These are phyloP conservation scores for Hypoxylon sp. DNA, from an alignment of 2,329 filamentous ascomycete species.

Conservation along the genomic window DNA sequence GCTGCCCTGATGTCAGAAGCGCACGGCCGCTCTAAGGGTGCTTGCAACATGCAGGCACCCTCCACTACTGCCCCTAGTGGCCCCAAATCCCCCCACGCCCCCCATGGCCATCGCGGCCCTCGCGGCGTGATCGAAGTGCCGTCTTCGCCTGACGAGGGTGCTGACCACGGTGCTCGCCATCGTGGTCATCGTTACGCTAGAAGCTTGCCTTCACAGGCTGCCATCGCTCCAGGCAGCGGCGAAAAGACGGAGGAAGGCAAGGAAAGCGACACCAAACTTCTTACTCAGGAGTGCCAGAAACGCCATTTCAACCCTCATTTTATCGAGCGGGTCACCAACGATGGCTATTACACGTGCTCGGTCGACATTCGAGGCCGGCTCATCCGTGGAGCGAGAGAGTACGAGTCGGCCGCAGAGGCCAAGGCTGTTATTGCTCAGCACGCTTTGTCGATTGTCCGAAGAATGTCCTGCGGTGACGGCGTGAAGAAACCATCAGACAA, in stretches of 20 bases:
- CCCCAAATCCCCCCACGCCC: not conserved
- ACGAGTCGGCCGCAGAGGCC: not conserved
- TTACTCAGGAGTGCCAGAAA: constrained; percentile 49
- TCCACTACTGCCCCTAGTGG: not conserved
- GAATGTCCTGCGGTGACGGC: not conserved
- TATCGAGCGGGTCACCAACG: constrained; percentile 24
- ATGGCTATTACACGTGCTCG: not conserved
- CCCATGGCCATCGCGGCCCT: not conserved
- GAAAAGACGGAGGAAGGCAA: not conserved
- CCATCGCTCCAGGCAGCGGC: not conserved
- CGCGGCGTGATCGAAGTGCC: not conserved
- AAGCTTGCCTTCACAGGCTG: not conserved
- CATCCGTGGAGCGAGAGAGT: not conserved
- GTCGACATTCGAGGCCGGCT: not conserved
- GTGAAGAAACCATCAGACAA: no score
- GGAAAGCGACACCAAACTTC: constrained; percentile 10
- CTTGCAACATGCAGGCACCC: not conserved
- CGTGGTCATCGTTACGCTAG: not conserved
- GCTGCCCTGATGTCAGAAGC: not conserved
- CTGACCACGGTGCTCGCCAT: not conserved
- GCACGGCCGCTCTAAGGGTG: not conserved
- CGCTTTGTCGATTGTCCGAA: not conserved
- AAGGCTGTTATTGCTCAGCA: not conserved
- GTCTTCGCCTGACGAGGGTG: not conserved
- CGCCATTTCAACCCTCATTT: constrained; percentile 52